Base-by-base conservation (phyloP, 306 rosid genomes). In the Crotalaria pallida region DNA sequence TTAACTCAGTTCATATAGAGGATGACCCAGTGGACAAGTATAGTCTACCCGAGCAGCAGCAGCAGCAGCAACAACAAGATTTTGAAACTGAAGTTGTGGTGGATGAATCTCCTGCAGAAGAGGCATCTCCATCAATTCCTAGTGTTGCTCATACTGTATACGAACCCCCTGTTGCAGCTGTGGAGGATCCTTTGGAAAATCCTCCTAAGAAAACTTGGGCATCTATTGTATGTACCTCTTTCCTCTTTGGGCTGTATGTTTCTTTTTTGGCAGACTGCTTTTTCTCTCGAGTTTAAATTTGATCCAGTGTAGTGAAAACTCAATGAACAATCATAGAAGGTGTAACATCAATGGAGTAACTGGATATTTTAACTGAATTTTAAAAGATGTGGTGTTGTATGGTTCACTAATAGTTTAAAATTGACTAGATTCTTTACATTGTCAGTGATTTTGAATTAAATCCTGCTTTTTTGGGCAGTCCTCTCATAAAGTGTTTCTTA, bases 21-120 rank as follows among this genome's bases (percentile, higher is more conserved):
- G 97, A 94, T 45, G 97, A 91, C 83, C 88, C 86, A 21, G 85
- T 87, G 73, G 99, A 89, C 74, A 83, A 91, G 78, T 95, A 86
- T 79, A 88, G 95, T 76, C 90, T 87, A 59, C 88, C 96, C 36
- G 97, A 95, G 89, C 95, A 86, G 79, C 87, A 72, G 75, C 88
- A 87, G 66, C 79, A 63, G 16, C 81, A 82, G 61, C 86, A 84
- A 21, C 81, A 82, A 58, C 86, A 84, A 21, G 96, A 87, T 19
- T 43, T 66, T 61, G 97, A 87, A 72, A 50, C 82, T 2, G 97
- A 94, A 89, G 65, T 83, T 73, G 86, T 80, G 77, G 96, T 87
- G 63, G 99, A 89, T 67, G 99, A 91, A 80, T 74, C 88, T 78
- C 89, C 89, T 24, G 77, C 26, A 12, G 96, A 82, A 81, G 96